Percentiles rank a stretch among this genome's conserved stretches.
These are phyloP conservation scores for Apostasia shenzhenica DNA, from an alignment of 106 monocot species.

Conservation along the genomic window DNA sequence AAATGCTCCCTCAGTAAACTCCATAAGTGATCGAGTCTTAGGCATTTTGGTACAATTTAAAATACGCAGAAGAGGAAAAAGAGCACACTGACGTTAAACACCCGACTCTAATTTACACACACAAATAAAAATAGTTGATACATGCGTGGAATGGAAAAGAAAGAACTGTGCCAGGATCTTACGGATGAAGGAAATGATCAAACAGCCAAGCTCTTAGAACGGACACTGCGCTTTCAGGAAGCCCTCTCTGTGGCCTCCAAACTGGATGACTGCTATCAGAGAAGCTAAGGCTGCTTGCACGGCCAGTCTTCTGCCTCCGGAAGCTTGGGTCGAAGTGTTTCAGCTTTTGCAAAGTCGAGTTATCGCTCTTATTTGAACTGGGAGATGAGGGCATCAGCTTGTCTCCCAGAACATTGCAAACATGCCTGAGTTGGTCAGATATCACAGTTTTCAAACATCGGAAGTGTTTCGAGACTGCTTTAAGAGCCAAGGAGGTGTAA, in stretches of 20 bases:
- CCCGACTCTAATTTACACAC: no score
- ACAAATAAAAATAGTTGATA: neutral
- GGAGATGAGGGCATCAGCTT: slow-evolving; percentile 29
- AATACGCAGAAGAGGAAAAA: no score
- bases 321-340: slow-evolving; percentile 24
- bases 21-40: no score
- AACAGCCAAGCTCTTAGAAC: slow-evolving; percentile 61
- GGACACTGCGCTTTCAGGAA: slow-evolving; percentile 58
- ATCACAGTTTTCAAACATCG: slow-evolving; percentile 41
- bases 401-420: slow-evolving; percentile 44
- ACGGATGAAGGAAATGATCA: slow-evolving; percentile 78
- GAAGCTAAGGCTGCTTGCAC: slow-evolving; percentile 23
- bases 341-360: slow-evolving; percentile 7
- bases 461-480: slow-evolving; percentile 55
- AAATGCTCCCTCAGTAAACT: no score
- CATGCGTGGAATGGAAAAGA: neutral
- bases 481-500: slow-evolving; percentile 45
- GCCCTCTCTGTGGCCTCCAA: slow-evolving; percentile 63
- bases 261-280: slow-evolving; percentile 39
- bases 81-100: no score
- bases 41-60: no score
- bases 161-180: slow-evolving; percentile 9
- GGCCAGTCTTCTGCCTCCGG: slow-evolving; percentile 19
- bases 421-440: slow-evolving; percentile 35
- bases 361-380: slow-evolving; percentile 13